Conservation (phyloP, 352 stramenopile species). For the Pythium periplocum region DNA sequence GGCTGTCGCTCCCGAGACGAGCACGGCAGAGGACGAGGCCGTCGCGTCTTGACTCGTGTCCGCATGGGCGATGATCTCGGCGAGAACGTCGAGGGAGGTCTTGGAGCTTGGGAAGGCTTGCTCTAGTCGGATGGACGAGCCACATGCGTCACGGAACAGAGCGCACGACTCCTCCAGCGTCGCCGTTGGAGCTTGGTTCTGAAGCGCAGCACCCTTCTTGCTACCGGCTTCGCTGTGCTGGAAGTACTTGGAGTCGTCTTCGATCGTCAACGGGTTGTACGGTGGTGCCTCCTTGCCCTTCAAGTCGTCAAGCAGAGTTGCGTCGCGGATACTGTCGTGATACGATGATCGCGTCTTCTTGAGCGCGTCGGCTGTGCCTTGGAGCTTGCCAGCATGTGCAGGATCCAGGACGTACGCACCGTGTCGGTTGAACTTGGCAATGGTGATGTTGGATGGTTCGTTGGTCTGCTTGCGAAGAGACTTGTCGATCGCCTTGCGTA, state of each 20-base stretch:
- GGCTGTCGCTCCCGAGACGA: conserved; percentile 46
- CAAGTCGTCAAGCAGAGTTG: conserved; percentile 71
- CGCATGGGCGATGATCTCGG: conserved; percentile 60
- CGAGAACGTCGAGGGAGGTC: conserved; percentile 48
- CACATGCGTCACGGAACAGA: conserved; percentile 41
- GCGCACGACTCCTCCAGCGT: conserved; percentile 24
- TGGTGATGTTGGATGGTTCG: conserved; percentile 57
- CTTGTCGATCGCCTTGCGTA: conserved; percentile 29
- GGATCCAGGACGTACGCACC: conserved; percentile 79
- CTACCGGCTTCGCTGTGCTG: conserved; percentile 37
- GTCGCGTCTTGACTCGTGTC: conserved; percentile 49
- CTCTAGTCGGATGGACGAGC: conserved; percentile 37
- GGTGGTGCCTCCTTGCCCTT: conserved; percentile 34
- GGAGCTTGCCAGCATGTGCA: conserved; percentile 54
- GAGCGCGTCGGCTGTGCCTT: conserved; percentile 11
- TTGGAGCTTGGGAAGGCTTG: conserved; percentile 49
- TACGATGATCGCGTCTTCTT: conserved; percentile 32
- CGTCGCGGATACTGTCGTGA: conserved; percentile 55
- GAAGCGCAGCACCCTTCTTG: conserved; percentile 2
- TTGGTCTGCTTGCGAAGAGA: conserved; percentile 15
- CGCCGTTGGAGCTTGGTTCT: conserved; percentile 2
- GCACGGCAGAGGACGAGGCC: conserved; percentile 40
- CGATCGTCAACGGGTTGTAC: conserved; percentile 77
- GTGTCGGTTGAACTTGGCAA: conserved; percentile 86
- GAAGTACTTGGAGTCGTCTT: conserved; percentile 82